phyloP scores from a whole-genome alignment of 768 basidiomycete genomes.

The Auriculariales sp. region DNA sequence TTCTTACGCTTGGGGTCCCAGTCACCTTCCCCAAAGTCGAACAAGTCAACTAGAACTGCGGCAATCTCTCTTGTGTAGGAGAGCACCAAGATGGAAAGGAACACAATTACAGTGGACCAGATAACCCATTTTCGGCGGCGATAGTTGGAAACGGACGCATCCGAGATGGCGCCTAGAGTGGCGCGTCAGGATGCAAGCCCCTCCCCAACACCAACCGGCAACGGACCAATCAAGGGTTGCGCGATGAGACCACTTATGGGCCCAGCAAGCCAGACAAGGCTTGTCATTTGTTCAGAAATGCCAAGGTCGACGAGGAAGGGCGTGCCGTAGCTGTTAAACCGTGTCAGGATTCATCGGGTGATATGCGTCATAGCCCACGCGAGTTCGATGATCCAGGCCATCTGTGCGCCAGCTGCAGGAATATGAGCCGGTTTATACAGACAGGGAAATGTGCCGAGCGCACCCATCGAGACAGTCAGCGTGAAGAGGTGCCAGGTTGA shows the following conservation, averaged over 20 bases:
- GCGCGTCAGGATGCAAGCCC: not conserved
- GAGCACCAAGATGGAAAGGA: conserved; percentile 60
- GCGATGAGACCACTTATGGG: conserved; percentile 91
- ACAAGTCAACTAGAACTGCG: conserved; percentile 56
- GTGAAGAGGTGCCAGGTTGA: conserved; percentile 63
- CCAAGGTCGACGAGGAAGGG: conserved; percentile 76
- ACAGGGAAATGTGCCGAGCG: not conserved
- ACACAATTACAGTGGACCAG: conserved; percentile 71
- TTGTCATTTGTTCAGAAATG: conserved; percentile 78
- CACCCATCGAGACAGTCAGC: conserved; percentile 73
- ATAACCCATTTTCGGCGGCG: conserved; percentile 86
- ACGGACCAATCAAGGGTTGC: conserved; percentile 88
- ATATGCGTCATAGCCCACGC: conserved; percentile 39
- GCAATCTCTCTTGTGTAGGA: conserved; percentile 75
- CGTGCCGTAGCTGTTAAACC: conserved; percentile 66
- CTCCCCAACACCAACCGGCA: not conserved
- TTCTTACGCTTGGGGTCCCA: conserved; percentile 68
- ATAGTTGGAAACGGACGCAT: conserved; percentile 81
- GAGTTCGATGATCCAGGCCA: conserved; percentile 91
- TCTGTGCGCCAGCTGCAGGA: conserved; percentile 53
- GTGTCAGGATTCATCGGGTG: conserved; percentile 3
- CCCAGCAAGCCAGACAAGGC: conserved; percentile 89
- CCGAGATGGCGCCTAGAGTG: conserved; percentile 75
- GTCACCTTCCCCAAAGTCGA: conserved; percentile 63
- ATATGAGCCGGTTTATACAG: not conserved